Evolutionary conservation across 257 asterid genomes (phyloP), one percentile per base, ranked within the genome.

Genomic region (Plectranthus barbatus): DNA sequence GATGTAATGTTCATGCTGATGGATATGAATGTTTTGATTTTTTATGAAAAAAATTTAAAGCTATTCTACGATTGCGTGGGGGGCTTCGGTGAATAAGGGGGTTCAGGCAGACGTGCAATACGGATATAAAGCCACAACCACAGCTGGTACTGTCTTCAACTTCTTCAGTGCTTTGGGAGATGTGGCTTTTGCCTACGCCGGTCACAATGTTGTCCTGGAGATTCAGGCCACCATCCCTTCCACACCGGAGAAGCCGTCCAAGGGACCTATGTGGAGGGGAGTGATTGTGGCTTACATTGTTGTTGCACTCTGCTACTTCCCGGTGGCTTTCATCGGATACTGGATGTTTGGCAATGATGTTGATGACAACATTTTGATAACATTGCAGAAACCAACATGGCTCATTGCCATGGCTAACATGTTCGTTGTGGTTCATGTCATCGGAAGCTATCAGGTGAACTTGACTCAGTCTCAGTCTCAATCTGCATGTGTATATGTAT

Each of bases 401-500:
- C 95, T 89, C 48, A 92, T 91, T 53, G 97, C 90, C 55, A 81
- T 83, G 94, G 98, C 97, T 48, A 88, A 91, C 81, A 9, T 91
- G 82, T 91, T 91, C 42, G 98, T 89, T 5, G 95, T 89, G 7
- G 9, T 91, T 56, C 98, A 91, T 48, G 98, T 91, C 50, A 91
- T 91, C 17, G 98, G 98, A 41, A 91, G 98, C 78, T 91, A 92
- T 75, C 98, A 91, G 95, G 97, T 86, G 34, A 72, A n/a, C n/a
- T n/a, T n/a, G n/a, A 6, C 20, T 21, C n/a, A 31, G 21, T 15
- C 39, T 52, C 39, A 4, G 29, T 14, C 7, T 31, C 8, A n/a
- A 29, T 26, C 5, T 26, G 5, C 31, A 26, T 26, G 31, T 5
- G 31, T 26, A 1, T 5, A 26, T 5, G 31, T 26, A 26, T 26